These are phyloP conservation scores for Tilletiaria anomala DNA, from an alignment of 1,284 basidiomycete species.

Conservation along the genomic window DNA sequence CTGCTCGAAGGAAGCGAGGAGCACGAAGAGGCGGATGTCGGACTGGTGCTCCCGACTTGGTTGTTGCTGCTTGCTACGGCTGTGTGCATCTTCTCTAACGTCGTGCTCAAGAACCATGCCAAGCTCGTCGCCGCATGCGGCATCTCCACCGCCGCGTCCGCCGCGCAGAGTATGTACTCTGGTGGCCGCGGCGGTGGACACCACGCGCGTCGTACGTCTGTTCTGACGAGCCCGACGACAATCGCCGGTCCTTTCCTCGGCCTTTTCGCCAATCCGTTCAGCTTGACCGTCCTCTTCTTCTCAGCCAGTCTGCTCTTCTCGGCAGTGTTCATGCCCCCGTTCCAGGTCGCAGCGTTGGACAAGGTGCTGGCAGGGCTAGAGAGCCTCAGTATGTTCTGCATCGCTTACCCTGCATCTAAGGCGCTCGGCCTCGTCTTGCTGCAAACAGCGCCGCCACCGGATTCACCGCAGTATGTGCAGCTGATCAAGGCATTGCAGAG, in stretches of 20 bases:
- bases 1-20: constrained; percentile 12
- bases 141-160: constrained; percentile 24
- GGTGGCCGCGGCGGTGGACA: no score
- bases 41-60: constrained; percentile 17
- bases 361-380: constrained; percentile 36
- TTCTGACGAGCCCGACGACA: background rate
- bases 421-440: constrained; percentile 32
- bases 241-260: constrained; percentile 10
- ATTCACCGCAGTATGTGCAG: constrained; percentile 10
- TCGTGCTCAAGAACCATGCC: constrained; percentile 30
- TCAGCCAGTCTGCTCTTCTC: constrained; percentile 19
- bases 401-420: constrained; percentile 26
- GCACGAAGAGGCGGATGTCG: constrained; percentile 9
- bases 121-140: constrained; percentile 32
- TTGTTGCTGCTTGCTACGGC: constrained; percentile 15
- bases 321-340: constrained; percentile 19
- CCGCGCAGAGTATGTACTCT: no score
- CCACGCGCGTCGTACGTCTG: constrained; percentile 6
- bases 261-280: constrained; percentile 34
- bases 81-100: constrained; percentile 19
- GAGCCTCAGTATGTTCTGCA: constrained; percentile 30
- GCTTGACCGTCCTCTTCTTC: constrained; percentile 34
- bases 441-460: constrained; percentile 23
- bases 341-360: constrained; percentile 33
- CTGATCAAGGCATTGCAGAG: constrained; percentile 15